Evolutionary conservation across 106 monocot genomes (phyloP).

Genomic region (Triglochin maritima): DNA sequence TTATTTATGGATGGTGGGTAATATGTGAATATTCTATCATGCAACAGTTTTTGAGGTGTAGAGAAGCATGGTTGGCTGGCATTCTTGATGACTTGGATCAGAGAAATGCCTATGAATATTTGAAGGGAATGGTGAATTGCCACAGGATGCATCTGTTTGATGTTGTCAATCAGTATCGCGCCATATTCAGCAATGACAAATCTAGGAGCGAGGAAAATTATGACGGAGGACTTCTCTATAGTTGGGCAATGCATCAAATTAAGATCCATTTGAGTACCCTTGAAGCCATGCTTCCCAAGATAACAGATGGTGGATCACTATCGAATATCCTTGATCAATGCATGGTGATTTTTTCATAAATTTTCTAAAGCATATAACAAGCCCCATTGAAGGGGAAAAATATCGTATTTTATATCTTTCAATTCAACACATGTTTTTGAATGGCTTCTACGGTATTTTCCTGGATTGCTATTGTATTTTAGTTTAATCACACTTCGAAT

Average conservation of each 20-base stretch:
- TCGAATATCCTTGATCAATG: constrained; percentile 90
- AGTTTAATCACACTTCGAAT: no score
- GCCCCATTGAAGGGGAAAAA: background rate
- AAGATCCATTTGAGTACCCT: constrained; percentile 67
- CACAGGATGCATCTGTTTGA: constrained; percentile 90
- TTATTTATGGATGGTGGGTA: background rate
- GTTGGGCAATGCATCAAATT: constrained; percentile 98
- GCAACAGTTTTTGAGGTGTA: constrained; percentile 86
- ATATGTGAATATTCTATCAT: constrained; percentile 6
- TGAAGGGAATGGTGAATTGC: constrained; percentile 88
- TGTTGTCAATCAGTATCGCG: constrained; percentile 90
- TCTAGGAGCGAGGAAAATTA: constrained; percentile 87
- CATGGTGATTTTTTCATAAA: constrained; percentile 43
- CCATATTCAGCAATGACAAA: constrained; percentile 90
- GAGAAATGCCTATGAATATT: constrained; percentile 84
- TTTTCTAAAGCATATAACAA: background rate
- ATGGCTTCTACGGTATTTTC: no score
- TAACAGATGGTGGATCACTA: constrained; percentile 76
- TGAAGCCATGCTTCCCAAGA: constrained; percentile 81
- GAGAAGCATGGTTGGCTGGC: constrained; percentile 91
- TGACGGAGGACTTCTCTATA: constrained; percentile 95
- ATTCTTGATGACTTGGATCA: constrained; percentile 91
- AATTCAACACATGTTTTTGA: no score
- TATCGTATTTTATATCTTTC: no score
- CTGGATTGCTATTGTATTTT: no score